Evolutionary conservation across 345 rosid species (phyloP).

Genomic region (Rhodamnia argentea): DNA sequence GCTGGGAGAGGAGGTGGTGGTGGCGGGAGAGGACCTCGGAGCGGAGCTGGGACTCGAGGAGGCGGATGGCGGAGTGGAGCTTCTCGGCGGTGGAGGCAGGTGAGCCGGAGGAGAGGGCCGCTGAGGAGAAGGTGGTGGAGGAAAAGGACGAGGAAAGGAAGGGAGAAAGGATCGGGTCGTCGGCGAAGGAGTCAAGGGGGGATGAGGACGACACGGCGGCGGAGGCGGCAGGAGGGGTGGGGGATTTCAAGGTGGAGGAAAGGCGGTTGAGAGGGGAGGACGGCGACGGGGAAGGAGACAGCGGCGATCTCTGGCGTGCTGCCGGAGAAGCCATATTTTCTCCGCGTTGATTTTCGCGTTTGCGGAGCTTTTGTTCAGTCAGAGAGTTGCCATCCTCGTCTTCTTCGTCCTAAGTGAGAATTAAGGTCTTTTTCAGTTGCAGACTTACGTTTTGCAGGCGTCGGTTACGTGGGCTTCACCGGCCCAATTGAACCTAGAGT

Average conservation of each 20-base stretch:
- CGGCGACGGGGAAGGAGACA: slow-evolving; percentile 25
- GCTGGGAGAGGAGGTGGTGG: slow-evolving; percentile 68
- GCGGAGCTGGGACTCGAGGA: slow-evolving; percentile 89
- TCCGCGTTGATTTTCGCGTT: neutral
- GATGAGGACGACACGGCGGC: slow-evolving; percentile 14
- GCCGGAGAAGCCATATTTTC: slow-evolving; percentile 47
- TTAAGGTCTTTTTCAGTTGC: neutral
- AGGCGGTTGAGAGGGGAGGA: slow-evolving; percentile 66
- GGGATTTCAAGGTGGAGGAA: slow-evolving; percentile 54
- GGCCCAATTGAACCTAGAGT: neutral
- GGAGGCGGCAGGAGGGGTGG: slow-evolving; percentile 24
- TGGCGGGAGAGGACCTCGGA: slow-evolving; percentile 86
- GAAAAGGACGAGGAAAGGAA: slow-evolving; percentile 90
- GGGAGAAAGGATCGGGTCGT: slow-evolving; percentile 63
- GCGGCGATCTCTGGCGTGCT: slow-evolving; percentile 30
- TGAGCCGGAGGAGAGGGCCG: slow-evolving; percentile 95
- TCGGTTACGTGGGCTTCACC: neutral
- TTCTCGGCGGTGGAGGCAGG: slow-evolving; percentile 99
- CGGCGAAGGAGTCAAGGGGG: slow-evolving; percentile 62
- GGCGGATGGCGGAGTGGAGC: slow-evolving; percentile 89
- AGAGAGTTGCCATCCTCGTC: neutral
- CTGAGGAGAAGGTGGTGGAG: slow-evolving; percentile 80
- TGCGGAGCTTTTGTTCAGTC: neutral
- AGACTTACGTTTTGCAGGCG: neutral
- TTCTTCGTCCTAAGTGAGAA: neutral